Evolutionary conservation across 2,329 filamentous ascomycete genomes (phyloP).

Genomic region (Colletotrichum sp.): DNA sequence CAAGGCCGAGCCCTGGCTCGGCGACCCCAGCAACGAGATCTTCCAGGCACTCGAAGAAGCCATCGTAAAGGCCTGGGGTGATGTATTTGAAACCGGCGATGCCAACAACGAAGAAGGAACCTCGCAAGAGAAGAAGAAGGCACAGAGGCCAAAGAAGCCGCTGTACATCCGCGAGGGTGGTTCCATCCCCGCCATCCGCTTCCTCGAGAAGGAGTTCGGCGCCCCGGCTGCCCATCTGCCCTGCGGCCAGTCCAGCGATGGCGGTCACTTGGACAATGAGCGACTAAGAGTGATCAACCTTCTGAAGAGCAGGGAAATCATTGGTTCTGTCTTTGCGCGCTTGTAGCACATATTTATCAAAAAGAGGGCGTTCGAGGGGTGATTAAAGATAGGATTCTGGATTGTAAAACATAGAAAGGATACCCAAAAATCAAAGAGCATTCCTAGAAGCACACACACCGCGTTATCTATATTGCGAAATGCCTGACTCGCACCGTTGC

Average conservation of each 20-base stretch:
- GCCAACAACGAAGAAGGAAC: not conserved
- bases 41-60: constrained; percentile 88
- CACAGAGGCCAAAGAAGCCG: constrained; percentile 60
- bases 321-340: constrained; percentile 81
- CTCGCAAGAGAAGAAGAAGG: constrained; percentile 16
- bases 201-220: constrained; percentile 90
- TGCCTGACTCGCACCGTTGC: not conserved
- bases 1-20: constrained; percentile 94
- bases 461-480: not conserved
- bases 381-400: not conserved
- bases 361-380: not conserved
- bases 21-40: constrained; percentile 87
- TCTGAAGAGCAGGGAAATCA: constrained; percentile 90
- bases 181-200: constrained; percentile 91
- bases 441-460: not conserved
- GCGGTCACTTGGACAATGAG: constrained; percentile 95
- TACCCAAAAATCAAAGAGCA: constrained; percentile 7
- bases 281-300: constrained; percentile 86
- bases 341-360: constrained; percentile 42
- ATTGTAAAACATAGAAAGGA: constrained; percentile 1
- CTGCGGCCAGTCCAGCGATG: constrained; percentile 92
- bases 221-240: constrained; percentile 92
- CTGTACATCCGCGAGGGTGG: constrained; percentile 96
- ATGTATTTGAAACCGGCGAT: constrained; percentile 43
- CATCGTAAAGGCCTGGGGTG: constrained; percentile 83